Evolutionary conservation across 2,329 filamentous ascomycete species (phyloP), one percentile per base, ranked within the genome.

Genomic region (Daldinia eschscholtzii): DNA sequence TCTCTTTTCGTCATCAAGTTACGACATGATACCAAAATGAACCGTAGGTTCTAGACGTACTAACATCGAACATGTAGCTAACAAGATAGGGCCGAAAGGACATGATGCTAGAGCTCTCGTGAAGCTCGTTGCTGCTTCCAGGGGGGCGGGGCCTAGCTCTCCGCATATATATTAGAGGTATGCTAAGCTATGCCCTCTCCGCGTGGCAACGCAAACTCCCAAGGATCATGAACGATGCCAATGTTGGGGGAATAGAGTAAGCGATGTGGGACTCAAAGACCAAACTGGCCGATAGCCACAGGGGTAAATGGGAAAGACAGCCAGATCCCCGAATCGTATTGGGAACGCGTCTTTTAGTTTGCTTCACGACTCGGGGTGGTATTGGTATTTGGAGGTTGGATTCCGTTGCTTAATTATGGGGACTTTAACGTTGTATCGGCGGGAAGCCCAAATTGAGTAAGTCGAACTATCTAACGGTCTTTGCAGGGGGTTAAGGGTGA

Each of bases 141-240:
- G 71, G 72, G 69, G 69, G 65, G 60, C 72, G 73, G 74, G 72
- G 65, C 60, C 61, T 75, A 61, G 70, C 61, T 66, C 70, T 74
- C 74, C 73, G 74, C 61, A 64, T 6, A 18, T 66, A 67, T 65
- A 72, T 70, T 67, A 65, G 67, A 46, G 56, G 52, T 64, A 67
- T 61, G 67, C 59, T 71, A 70, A 65, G 57, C 50, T 28, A 44
- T 9, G n/a, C 44, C 44, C 44, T 64, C 56, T 63, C 69, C 63
- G 61, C 65, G 64, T 67, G 66, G 64, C 61, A 50, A 60, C 60
- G 53, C 55, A 61, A n/a, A 57, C 61, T 53, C 52, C 35, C 60
- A 55, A 65, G 57, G 56, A 46, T 56, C 30, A 52, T 39, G 18
- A 7, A 20, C 35, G 52, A 23, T 15, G 37, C 37, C 60, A 33